Conservation (phyloP, 257 asterid species). For the Solanum pennellii region DNA sequence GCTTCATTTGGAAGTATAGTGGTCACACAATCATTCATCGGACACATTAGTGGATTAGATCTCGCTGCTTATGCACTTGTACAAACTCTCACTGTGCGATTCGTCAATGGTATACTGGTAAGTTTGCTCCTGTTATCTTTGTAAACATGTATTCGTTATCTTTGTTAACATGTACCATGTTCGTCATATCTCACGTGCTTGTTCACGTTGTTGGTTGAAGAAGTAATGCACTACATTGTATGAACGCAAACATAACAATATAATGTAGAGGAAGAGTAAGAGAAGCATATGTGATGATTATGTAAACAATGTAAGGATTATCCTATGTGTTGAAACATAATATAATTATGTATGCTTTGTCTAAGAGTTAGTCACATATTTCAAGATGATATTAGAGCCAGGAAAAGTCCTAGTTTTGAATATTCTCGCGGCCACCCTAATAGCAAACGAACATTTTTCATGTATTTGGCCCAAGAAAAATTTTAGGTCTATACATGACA, state of each 20-base stretch:
- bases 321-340: not conserved
- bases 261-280: not conserved
- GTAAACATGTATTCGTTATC: not conserved
- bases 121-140: not conserved
- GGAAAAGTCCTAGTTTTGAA: not conserved
- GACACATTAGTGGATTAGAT: slow-evolving; percentile 46
- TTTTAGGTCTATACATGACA: not conserved
- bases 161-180: not conserved
- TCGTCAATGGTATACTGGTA: slow-evolving; percentile 67
- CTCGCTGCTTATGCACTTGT: slow-evolving; percentile 78
- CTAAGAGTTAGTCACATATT: not conserved
- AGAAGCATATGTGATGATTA: not conserved
- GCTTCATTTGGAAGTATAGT: slow-evolving; percentile 53
- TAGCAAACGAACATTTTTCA: not conserved
- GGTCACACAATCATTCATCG: slow-evolving; percentile 66
- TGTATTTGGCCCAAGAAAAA: not conserved
- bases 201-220: not conserved
- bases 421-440: not conserved
- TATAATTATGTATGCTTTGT: not conserved
- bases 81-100: slow-evolving; percentile 62
- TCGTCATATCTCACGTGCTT: not conserved
- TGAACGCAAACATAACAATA: not conserved
- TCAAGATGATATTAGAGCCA: not conserved
- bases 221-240: not conserved
- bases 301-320: not conserved